Conservation (phyloP, 2,329 filamentous ascomycete species). For the Pseudogymnoascus sp. region DNA sequence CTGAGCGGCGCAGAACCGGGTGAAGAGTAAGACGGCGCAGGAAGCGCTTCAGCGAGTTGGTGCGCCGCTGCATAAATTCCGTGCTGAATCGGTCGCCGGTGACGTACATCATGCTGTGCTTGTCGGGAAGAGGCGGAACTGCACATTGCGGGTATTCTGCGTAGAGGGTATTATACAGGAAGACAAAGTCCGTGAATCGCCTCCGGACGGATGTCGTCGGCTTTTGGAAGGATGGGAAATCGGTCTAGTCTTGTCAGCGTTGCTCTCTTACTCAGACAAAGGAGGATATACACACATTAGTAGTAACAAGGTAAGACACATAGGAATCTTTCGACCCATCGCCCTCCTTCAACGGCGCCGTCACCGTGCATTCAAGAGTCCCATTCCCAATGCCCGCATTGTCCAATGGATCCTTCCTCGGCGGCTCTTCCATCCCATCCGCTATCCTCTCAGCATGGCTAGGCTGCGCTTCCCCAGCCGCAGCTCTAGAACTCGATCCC, state of each 20-base stretch:
- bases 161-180: constrained; percentile 82
- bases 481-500: neutral
- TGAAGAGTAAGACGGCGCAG: constrained; percentile 79
- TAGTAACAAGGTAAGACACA: constrained; percentile 90
- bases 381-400: constrained; percentile 60
- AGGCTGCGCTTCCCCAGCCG: neutral
- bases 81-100: constrained; percentile 88
- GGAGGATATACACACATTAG: constrained; percentile 51
- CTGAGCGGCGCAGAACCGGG: constrained; percentile 74
- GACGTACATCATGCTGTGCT: constrained; percentile 98
- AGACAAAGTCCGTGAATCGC: constrained; percentile 96
- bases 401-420: constrained; percentile 37
- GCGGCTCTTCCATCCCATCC: constrained; percentile 23
- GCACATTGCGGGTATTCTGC: constrained; percentile 87
- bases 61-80: constrained; percentile 84
- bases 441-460: constrained; percentile 16
- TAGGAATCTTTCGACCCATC: constrained; percentile 95
- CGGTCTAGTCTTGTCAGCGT: constrained; percentile 52
- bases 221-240: constrained; percentile 87
- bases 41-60: constrained; percentile 86
- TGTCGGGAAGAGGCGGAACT: constrained; percentile 90
- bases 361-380: constrained; percentile 73
- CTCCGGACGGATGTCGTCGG: constrained; percentile 71
- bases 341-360: constrained; percentile 83
- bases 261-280: neutral